Percentiles rank a stretch among this genome's conserved stretches.
phyloP scores from a whole-genome alignment of 345 rosid species.

The Citrus medica region DNA sequence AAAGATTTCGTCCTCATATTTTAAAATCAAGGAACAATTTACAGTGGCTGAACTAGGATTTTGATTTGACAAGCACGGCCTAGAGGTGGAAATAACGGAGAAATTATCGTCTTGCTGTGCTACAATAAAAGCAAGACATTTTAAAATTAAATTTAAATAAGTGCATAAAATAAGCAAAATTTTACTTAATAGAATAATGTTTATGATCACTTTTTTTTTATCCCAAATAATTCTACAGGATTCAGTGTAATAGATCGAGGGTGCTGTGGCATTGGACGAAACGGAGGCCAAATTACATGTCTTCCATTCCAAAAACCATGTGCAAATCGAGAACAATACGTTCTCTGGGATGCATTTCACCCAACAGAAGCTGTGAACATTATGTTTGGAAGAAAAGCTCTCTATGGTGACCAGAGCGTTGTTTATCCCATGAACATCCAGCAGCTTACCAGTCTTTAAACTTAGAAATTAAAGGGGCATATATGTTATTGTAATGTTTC shows the following conservation, averaged over 20 bases:
- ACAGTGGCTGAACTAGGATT: too few relatives aligned
- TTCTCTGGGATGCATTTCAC: constrained; percentile 97
- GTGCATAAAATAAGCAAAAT: too few relatives aligned
- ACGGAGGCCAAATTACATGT: constrained; percentile 90
- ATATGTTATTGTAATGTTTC: neutral
- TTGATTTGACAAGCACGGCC: too few relatives aligned
- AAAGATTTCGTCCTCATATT: too few relatives aligned
- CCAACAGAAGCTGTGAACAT: constrained; percentile 90
- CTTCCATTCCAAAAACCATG: constrained; percentile 93
- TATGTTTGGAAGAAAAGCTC: constrained; percentile 65
- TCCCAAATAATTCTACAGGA: constrained; percentile 29
- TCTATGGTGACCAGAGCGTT: constrained; percentile 50
- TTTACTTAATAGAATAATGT: neutral
- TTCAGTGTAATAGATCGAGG: constrained; percentile 70
- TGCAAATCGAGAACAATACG: constrained; percentile 53
- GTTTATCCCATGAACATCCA: constrained; percentile 75
- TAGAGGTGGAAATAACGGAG: too few relatives aligned
- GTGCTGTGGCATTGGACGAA: constrained; percentile 87
- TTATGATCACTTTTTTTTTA: constrained; percentile 14
- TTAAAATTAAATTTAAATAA: too few relatives aligned
- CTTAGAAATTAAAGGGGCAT: neutral
- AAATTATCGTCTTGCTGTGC: too few relatives aligned
- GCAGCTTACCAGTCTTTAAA: constrained; percentile 57
- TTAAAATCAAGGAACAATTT: too few relatives aligned
- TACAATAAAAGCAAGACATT: too few relatives aligned